Evolutionary conservation across 805 yeast genomes (phyloP).

Genomic region (Kuraishia borneana): DNA sequence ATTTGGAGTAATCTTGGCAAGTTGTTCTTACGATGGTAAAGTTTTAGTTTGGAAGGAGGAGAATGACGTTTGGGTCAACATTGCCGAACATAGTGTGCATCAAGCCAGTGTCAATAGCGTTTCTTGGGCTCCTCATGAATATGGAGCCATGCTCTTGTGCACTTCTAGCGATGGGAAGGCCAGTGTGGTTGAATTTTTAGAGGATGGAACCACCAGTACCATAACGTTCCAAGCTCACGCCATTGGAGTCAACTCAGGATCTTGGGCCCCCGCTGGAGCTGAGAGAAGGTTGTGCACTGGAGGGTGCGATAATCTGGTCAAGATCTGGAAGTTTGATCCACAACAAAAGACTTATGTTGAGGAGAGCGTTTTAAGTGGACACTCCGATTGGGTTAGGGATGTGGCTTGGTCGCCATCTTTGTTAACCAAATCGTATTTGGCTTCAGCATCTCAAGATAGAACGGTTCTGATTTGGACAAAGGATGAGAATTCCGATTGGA

Average conservation of each 20-base stretch:
- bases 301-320: slow-evolving; percentile 90
- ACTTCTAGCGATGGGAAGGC: slow-evolving; percentile 91
- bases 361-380: slow-evolving; percentile 79
- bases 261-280: slow-evolving; percentile 71
- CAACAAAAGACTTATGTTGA: slow-evolving; percentile 45
- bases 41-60: slow-evolving; percentile 94
- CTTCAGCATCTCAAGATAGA: slow-evolving; percentile 94
- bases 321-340: slow-evolving; percentile 72
- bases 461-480: slow-evolving; percentile 94
- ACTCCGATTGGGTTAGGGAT: slow-evolving; percentile 97
- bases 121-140: slow-evolving; percentile 95
- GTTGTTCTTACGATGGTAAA: slow-evolving; percentile 92
- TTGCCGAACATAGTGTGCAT: slow-evolving; percentile 80
- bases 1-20: slow-evolving; percentile 89
- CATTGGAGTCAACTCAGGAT: slow-evolving; percentile 88
- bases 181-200: slow-evolving; percentile 83
- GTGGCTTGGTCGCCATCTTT: slow-evolving; percentile 97
- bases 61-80: slow-evolving; percentile 75
- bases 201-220: slow-evolving; percentile 71
- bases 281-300: slow-evolving; percentile 78
- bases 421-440: slow-evolving; percentile 78
- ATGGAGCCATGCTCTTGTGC: slow-evolving; percentile 84
- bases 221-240: slow-evolving; percentile 70
- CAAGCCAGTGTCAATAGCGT: slow-evolving; percentile 92
- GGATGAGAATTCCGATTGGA: slow-evolving; percentile 38